Percentiles rank a stretch among this genome's conserved stretches.
These are phyloP conservation scores for Immersiporthe knoxdaviesiana DNA, from an alignment of 2,329 filamentous ascomycete species.

Conservation along the genomic window DNA sequence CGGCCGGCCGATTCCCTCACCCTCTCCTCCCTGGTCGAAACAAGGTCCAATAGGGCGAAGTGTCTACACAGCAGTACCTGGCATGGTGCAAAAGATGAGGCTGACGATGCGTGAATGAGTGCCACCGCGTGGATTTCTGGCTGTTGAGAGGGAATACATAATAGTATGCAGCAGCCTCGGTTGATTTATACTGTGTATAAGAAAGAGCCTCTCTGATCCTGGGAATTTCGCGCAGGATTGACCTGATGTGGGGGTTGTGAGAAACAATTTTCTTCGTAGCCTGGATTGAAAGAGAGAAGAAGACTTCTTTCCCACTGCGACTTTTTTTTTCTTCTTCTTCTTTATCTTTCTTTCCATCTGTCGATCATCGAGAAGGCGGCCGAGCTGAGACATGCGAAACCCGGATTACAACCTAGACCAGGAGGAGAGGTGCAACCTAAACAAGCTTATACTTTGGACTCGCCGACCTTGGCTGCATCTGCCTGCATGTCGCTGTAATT, in stretches of 20 bases:
- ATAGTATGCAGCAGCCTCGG: too few species aligned
- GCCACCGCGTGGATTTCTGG: not conserved
- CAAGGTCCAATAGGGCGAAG: not conserved
- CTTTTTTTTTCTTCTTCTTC: not conserved
- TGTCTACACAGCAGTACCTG: not conserved
- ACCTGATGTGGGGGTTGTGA: too few species aligned
- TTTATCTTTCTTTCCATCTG: not conserved
- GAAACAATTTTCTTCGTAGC: too few species aligned
- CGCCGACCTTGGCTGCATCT: not conserved
- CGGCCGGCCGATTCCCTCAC: not conserved
- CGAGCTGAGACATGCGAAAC: not conserved
- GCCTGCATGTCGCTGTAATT: too few species aligned
- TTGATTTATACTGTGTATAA: too few species aligned
- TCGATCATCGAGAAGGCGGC: not conserved
- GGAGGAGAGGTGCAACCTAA: too few species aligned
- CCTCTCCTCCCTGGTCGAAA: not conserved
- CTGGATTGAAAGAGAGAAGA: too few species aligned
- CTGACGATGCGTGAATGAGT: too few species aligned
- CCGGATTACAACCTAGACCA: constrained; percentile 1
- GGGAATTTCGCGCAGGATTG: not conserved
- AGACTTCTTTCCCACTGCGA: not conserved
- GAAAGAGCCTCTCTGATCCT: too few species aligned
- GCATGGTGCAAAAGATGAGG: constrained; percentile 7
- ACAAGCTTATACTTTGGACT: not conserved
- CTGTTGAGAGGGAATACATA: not conserved